Conservation (phyloP, 129 eudicot genomes). For the Tagetes patula region DNA sequence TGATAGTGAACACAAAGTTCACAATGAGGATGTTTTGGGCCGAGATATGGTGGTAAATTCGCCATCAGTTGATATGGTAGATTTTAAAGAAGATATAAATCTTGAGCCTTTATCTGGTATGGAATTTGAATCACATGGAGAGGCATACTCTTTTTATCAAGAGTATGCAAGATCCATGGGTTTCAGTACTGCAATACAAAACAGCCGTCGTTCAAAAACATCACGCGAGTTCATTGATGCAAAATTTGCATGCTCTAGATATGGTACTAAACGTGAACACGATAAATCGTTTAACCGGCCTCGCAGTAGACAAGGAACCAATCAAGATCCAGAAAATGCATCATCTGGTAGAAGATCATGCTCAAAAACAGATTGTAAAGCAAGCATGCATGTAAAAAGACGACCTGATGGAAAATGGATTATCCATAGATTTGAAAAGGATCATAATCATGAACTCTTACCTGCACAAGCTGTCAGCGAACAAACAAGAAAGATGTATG, state of each 20-base stretch:
- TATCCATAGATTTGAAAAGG: slow-evolving; percentile 81
- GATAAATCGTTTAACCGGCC: slow-evolving; percentile 74
- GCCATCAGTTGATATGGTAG: slow-evolving; percentile 43
- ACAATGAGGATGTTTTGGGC: slow-evolving; percentile 44
- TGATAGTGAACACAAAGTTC: slow-evolving; percentile 59
- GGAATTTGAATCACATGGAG: slow-evolving; percentile 95
- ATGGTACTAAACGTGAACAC: slow-evolving; percentile 92
- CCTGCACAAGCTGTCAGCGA: slow-evolving; percentile 99
- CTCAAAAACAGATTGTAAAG: slow-evolving; percentile 68
- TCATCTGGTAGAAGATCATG: slow-evolving; percentile 80
- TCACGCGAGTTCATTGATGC: slow-evolving; percentile 92
- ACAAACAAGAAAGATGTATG: slow-evolving; percentile 89
- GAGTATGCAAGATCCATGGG: slow-evolving; percentile 92
- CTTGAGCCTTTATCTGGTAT: slow-evolving; percentile 90
- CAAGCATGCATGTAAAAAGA: slow-evolving; percentile 85
- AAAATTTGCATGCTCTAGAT: slow-evolving; percentile 93
- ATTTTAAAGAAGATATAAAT: slow-evolving; percentile 60
- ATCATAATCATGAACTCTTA: slow-evolving; percentile 87
- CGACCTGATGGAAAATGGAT: slow-evolving; percentile 92
- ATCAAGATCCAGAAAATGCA: slow-evolving; percentile 74
- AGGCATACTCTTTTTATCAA: slow-evolving; percentile 89
- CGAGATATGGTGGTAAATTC: slow-evolving; percentile 30
- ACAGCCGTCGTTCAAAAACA: slow-evolving; percentile 89
- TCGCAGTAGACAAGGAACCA: slow-evolving; percentile 69
- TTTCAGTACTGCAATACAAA: slow-evolving; percentile 84